Conservation (phyloP, 169 alveolate species). For the Plasmodium reichenowi region DNA sequence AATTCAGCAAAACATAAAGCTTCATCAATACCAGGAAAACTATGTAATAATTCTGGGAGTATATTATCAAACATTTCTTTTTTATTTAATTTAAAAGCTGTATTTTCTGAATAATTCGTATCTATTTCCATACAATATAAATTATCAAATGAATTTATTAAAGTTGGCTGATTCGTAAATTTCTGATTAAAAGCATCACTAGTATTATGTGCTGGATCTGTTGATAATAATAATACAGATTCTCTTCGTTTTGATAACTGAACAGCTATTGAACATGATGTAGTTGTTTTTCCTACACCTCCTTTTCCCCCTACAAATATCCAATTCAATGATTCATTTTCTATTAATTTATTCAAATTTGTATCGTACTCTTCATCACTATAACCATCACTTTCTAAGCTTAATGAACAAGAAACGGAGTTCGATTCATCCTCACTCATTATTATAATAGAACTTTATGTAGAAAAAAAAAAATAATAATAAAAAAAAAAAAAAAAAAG, state of each 20-base stretch:
- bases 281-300: slow-evolving; percentile 99
- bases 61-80: slow-evolving; percentile 79
- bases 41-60: slow-evolving; percentile 93
- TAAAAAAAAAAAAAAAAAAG: background rate
- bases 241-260: slow-evolving; percentile 94
- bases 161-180: slow-evolving; percentile 94
- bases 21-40: slow-evolving; percentile 99
- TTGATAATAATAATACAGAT: slow-evolving; percentile 96
- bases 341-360: slow-evolving; percentile 39
- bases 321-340: slow-evolving; percentile 94
- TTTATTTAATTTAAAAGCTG: slow-evolving; percentile 85
- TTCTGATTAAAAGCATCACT: slow-evolving; percentile 98
- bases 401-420: slow-evolving; percentile 37
- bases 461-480: background rate
- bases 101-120: slow-evolving; percentile 85
- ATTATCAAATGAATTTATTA: slow-evolving; percentile 95
- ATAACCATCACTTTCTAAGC: slow-evolving; percentile 25
- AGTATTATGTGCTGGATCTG: slow-evolving; percentile 99
- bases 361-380: slow-evolving; percentile 48
- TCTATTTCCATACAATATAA: slow-evolving; percentile 97
- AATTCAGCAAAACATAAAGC: slow-evolving; percentile 98
- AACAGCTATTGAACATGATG: slow-evolving; percentile 96
- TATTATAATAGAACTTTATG: background rate
- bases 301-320: slow-evolving; percentile 99
- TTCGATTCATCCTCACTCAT: slow-evolving; percentile 42